Base-by-base conservation (phyloP, 202 grass and related monocot genomes). In the Zoysia matrella region DNA sequence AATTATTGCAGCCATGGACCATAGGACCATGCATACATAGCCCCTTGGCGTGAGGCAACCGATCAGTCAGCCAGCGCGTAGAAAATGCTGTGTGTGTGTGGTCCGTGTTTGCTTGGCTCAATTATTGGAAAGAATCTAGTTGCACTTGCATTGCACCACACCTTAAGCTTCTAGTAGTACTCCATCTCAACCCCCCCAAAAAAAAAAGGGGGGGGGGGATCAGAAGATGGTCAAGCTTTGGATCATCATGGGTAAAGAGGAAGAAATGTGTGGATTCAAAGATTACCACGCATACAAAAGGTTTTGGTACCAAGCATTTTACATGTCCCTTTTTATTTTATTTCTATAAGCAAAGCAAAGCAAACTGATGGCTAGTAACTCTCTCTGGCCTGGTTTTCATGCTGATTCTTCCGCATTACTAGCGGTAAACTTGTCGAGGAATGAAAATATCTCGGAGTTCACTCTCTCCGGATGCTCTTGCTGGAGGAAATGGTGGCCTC, bases 401-500 rank as follows among this genome's bases (percentile, higher is more conserved):
- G 54, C 55, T 78, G 67, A 85, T 79, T 41, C 49, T 43, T 71
- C 46, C 66, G 72, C 49, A 12, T 8, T 3, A 2, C 22, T 22
- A 22, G 22, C 22, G 22, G 62, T 15, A 39, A 87, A 78, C 80
- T 67, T 83, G 11, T 73, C 68, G 0, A 90, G 81, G 80, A 83
- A 90, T 40, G 88, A 86, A 14, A 90, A 49, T 69, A 90, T 90
- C 76, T 90, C 82, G 3, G 16, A 52, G 4, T 77, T 84, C 47
- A 94, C 82, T 16, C 11, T 76, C 15, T 91, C 54, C 0, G 91
- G 74, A 52, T 90, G 65, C 65, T 93, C 88, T 72, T 88, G 88
- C 56, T 86, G 82, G 72, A 90, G 11, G 68, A 83, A 90, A 78
- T 93, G 85, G 68, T 92, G 75, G 22, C 22, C 22, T 1, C 90